A percentile compares a stretch with the other conserved stretches of the same genome.
phyloP scores from a whole-genome alignment of 768 basidiomycete species.

The Fomitopsis pulvina region DNA sequence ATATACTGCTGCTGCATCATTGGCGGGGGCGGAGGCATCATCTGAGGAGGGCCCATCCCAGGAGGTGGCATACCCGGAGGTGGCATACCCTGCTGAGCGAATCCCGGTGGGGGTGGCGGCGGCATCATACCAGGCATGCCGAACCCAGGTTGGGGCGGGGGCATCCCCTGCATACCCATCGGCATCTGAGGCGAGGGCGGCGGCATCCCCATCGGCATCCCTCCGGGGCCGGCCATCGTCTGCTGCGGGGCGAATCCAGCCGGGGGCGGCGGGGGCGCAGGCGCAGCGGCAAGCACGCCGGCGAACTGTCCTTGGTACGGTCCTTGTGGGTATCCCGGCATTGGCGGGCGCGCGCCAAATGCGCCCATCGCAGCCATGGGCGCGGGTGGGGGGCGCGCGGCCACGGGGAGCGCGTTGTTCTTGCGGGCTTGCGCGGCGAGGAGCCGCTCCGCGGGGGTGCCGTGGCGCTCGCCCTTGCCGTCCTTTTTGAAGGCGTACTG shows the following conservation, averaged over 20 bases:
- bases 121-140: conserved; percentile 26
- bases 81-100: conserved; percentile 39
- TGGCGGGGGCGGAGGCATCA: conserved; percentile 9
- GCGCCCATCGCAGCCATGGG: conserved; percentile 40
- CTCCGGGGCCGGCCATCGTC: conserved; percentile 44
- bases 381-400: conserved; percentile 67
- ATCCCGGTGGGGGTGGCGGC: conserved; percentile 64
- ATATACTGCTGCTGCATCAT: conserved; percentile 7
- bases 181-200: conserved; percentile 32
- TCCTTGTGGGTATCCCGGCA: conserved; percentile 59
- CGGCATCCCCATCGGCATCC: conserved; percentile 24
- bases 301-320: conserved; percentile 93
- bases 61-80: conserved; percentile 35
- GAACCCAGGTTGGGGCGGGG: conserved; percentile 29
- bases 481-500: conserved; percentile 99
- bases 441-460: conserved; percentile 93
- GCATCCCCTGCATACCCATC: conserved; percentile 31
- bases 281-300: conserved; percentile 61
- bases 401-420: conserved; percentile 83
- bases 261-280: conserved; percentile 65
- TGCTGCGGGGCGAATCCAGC: conserved; percentile 74
- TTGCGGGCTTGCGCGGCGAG: conserved; percentile 94
- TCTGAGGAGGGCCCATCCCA: conserved; percentile 25
- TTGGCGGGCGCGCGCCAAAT: conserved; percentile 59
- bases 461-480: conserved; percentile 96